phyloP scores from a whole-genome alignment of 2,329 filamentous ascomycete genomes.

The Aspergillus terreus region DNA sequence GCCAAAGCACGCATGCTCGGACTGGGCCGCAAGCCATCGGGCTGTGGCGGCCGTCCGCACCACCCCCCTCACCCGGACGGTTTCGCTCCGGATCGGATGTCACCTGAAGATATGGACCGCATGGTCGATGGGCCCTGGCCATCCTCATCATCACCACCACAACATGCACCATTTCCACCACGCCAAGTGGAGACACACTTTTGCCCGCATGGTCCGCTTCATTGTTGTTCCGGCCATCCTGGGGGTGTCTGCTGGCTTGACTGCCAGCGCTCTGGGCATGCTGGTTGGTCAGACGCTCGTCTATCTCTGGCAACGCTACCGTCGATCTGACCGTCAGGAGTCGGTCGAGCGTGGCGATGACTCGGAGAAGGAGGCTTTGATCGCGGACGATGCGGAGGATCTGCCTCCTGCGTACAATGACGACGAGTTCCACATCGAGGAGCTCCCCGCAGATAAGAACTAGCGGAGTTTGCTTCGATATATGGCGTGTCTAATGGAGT shows the following conservation, averaged over 20 bases:
- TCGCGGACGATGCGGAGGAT: slow-evolving; percentile 30
- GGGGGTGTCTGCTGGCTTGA: slow-evolving; percentile 44
- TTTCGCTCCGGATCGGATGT: slow-evolving; percentile 9
- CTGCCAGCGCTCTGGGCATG: slow-evolving; percentile 45
- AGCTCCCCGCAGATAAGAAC: slow-evolving; percentile 28
- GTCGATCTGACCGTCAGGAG: slow-evolving; percentile 26
- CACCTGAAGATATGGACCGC: slow-evolving; percentile 2
- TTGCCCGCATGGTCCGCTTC: slow-evolving; percentile 40
- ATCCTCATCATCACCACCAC: slow-evolving; percentile 24
- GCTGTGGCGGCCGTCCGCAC: slow-evolving; percentile 25
- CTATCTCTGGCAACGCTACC: slow-evolving; percentile 43
- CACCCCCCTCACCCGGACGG: slow-evolving; percentile 6
- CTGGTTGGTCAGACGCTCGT: slow-evolving; percentile 45
- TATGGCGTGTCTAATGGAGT: background rate
- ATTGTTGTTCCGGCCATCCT: slow-evolving; percentile 45
- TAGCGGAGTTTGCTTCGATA: slow-evolving; percentile 13
- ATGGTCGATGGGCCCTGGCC: slow-evolving; percentile 15
- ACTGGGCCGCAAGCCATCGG: slow-evolving; percentile 25
- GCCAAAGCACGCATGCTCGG: slow-evolving; percentile 35
- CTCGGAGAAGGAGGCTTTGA: slow-evolving; percentile 42
- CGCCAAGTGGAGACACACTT: slow-evolving; percentile 36
- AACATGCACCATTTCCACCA: slow-evolving; percentile 30
- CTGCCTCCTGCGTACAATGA: slow-evolving; percentile 37
- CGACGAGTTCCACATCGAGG: slow-evolving; percentile 22
- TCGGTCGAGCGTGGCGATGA: slow-evolving; percentile 34